phyloP scores from a whole-genome alignment of 2,329 filamentous ascomycete species.

The Lomentospora prolificans region DNA sequence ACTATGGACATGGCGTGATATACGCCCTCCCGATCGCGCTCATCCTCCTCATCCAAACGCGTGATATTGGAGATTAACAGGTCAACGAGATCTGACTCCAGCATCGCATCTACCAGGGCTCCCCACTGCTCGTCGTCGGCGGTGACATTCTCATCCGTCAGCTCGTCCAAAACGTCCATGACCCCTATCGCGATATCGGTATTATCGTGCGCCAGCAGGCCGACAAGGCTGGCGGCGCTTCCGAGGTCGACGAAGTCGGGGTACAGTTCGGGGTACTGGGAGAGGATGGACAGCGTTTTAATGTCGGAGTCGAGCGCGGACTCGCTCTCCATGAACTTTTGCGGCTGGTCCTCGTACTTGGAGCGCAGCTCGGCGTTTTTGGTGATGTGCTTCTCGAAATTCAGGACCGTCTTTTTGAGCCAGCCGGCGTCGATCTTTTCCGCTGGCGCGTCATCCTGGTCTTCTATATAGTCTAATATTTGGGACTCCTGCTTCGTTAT shows the following conservation, averaged over 20 bases:
- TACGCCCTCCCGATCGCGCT: conserved; percentile 69
- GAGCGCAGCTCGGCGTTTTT: conserved; percentile 86
- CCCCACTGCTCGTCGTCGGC: conserved; percentile 77
- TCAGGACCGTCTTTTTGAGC: conserved; percentile 71
- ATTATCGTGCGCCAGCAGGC: conserved; percentile 85
- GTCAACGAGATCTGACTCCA: conserved; percentile 62
- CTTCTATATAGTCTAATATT: conserved; percentile 80
- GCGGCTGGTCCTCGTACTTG: conserved; percentile 69
- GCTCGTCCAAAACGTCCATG: conserved; percentile 79
- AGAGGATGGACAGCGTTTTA: conserved; percentile 74
- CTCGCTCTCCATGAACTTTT: conserved; percentile 77
- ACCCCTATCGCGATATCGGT: conserved; percentile 91
- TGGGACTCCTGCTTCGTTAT: conserved; percentile 72
- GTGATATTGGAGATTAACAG: conserved; percentile 69
- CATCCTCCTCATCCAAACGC: conserved; percentile 64
- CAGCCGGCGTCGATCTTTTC: conserved; percentile 78
- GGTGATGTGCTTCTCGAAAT: conserved; percentile 82
- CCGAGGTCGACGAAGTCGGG: conserved; percentile 68
- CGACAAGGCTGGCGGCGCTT: conserved; percentile 63
- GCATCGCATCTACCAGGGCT: conserved; percentile 55
- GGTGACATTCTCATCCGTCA: conserved; percentile 87
- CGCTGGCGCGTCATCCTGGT: conserved; percentile 29
- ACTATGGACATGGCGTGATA: conserved; percentile 77
- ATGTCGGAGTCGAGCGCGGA: conserved; percentile 84
- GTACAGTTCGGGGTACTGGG: conserved; percentile 79